A percentile compares a stretch with the other conserved stretches of the same genome.
phyloP scores from a whole-genome alignment of 192 early-diverging fungal genomes.

The Coemansia sp. region DNA sequence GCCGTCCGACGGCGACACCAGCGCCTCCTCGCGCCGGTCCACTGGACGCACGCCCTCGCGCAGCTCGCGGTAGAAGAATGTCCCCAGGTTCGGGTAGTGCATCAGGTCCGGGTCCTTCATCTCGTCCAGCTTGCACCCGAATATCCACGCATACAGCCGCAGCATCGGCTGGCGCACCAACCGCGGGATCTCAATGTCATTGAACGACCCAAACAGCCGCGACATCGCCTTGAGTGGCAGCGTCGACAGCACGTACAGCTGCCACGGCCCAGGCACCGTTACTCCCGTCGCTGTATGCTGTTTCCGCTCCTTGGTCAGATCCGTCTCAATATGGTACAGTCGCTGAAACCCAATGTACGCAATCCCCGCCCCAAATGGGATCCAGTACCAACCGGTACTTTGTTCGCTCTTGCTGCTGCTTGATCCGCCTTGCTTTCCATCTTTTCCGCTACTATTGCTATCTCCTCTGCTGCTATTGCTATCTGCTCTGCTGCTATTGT shows the following conservation, averaged over 20 bases:
- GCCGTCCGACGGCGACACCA: constrained; percentile 90
- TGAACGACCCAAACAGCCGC: constrained; percentile 87
- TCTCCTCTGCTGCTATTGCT: background rate
- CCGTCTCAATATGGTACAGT: constrained; percentile 53
- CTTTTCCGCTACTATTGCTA: background rate
- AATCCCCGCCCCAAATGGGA: constrained; percentile 72
- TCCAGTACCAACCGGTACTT: constrained; percentile 62
- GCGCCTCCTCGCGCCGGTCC: constrained; percentile 26
- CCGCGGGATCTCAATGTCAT: constrained; percentile 77
- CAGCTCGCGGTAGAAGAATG: constrained; percentile 93
- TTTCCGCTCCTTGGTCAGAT: constrained; percentile 28
- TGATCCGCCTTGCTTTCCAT: background rate
- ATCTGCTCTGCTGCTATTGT: too few relatives aligned
- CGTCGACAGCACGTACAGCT: constrained; percentile 81
- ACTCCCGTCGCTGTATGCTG: constrained; percentile 11
- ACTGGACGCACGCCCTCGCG: constrained; percentile 76
- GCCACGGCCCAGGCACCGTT: constrained; percentile 80
- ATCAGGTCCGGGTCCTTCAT: constrained; percentile 82
- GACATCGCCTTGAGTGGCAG: constrained; percentile 90
- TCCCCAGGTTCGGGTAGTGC: constrained; percentile 78
- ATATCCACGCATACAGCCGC: constrained; percentile 76
- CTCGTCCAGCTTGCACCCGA: constrained; percentile 91
- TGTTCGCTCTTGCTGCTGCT: constrained; percentile 1
- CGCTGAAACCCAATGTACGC: constrained; percentile 71
- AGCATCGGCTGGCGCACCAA: constrained; percentile 74